Evolutionary conservation across 768 basidiomycete genomes (phyloP), one percentile per base, ranked within the genome.

Genomic region (Lactarius hengduanensis): DNA sequence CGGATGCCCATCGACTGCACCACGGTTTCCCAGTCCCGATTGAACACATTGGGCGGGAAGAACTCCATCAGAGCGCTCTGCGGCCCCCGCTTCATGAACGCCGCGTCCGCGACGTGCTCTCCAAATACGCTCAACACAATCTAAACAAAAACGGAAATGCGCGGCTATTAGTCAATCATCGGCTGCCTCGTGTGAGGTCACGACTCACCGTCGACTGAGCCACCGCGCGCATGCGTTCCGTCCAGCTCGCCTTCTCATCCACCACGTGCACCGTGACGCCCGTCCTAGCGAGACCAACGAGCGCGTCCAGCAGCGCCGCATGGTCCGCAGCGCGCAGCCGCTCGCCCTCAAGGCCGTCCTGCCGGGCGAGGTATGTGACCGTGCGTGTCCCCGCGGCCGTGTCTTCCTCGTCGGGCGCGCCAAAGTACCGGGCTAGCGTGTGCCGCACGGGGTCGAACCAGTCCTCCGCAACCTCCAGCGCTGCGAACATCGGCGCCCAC

Each of bases 301-400:
- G 76, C 41, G 82, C 85, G n/a, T 75, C 74, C 5, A 92, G 79
- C 45, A 96, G 79, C 55, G 80, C 79, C 20, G 81, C 74, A 70
- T 95, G 89, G 68, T 90, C 86, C 55, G 79, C 78, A 1, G 75
- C 73, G 56, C 76, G 78, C 69, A 94, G 71, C 72, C 82, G 84
- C 20, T 83, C 73, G 3, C 87, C 71, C 28, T 45, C 63, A 9
- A 71, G 68, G 56, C 83, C 86, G 32, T 79, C 81, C 74, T 90
- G 90, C 47, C 83, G 79, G 66, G 88, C 79, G 26, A 92, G 78
- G 72, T 92, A 92, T 50, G 89, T 89, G 61, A 92, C 79, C 15
- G 84, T 80, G 30, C 80, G 82, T 72, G 79, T 81, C 2, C 73
- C 69, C 56, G 69, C 54, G 67, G 70, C 63, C 26, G 43, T 30